Evolutionary conservation across 2,329 filamentous ascomycete genomes (phyloP).

Genomic region (Penicillium sp.): DNA sequence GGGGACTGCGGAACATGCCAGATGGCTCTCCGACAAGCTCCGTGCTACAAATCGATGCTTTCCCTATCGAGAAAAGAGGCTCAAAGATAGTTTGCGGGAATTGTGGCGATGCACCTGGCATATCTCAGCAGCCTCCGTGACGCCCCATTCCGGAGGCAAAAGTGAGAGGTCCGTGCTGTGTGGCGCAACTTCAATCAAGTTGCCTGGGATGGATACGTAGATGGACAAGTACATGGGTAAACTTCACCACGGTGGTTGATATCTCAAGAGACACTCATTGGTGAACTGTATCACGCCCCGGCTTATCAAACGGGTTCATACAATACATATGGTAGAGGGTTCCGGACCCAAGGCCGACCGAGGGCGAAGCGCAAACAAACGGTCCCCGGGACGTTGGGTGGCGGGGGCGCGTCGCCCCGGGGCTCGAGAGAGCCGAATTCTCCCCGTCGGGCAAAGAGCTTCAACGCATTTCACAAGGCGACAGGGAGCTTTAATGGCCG

Average conservation of each 20-base stretch:
- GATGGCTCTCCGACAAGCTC: no score
- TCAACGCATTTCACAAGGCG: not conserved
- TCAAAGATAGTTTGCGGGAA: constrained; percentile 4
- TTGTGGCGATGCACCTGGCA: constrained; percentile 9
- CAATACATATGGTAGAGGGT: not conserved
- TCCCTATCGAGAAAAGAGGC: constrained; percentile 2
- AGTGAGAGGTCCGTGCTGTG: not conserved
- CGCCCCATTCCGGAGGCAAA: not conserved
- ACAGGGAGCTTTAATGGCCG: not conserved
- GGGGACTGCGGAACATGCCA: no score
- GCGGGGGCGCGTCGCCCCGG: not conserved
- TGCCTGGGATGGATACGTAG: no score
- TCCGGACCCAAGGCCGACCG: not conserved
- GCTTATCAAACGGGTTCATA: not conserved
- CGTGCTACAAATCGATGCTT: constrained; percentile 44
- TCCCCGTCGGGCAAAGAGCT: not conserved
- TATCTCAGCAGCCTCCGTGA: constrained; percentile 1
- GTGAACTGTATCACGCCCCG: not conserved
- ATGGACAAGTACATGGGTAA: no score
- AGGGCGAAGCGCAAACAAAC: not conserved
- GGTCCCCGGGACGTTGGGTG: not conserved
- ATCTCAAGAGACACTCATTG: not conserved
- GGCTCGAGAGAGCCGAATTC: not conserved
- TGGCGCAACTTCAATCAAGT: no score
- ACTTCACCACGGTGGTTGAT: not conserved